Evolutionary conservation across 768 basidiomycete species (phyloP), one percentile per base, ranked within the genome.

Genomic region (Lyophyllum shimeji): DNA sequence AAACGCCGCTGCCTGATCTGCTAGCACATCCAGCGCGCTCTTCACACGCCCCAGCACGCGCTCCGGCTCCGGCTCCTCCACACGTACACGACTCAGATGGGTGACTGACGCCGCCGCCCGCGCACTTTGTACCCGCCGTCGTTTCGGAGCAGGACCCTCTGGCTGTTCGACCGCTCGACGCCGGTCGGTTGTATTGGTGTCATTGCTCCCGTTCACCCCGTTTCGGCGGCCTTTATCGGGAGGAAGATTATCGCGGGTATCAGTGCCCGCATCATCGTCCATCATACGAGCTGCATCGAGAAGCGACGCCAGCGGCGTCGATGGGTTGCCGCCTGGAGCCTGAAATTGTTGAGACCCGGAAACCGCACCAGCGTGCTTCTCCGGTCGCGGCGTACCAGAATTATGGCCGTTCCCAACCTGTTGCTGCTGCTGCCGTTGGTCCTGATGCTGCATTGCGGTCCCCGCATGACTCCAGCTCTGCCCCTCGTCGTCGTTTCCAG

Each of bases 11-110:
- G 89, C 86, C 65, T 89, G 86, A 60, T 89, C 87, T 1, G 88
- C 89, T 31, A 90, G 71, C 7, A 90, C 86, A 62, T 90, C 87
- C 63, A 90, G 71, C 7, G 84, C 88, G 57, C 82, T 82, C 57
- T 69, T 72, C 45, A 77, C 69, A 46, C 75, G 66, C n/a, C 64
- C 66, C 39, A 65, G 20, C 45, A 77, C 69, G 46, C 75, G 66
- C n/a, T 63, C 66, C 39, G 65, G 20, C 17, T 58, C 65, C 31
- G 60, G 50, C 33, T 59, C 55, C 46, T 54, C 47, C 20, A 29
- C 46, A 40, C 55, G 40, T 17, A 31, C 43, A 43, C 25, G 20
- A 31, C 15, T 37, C 27, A 55, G 31, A 29, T 23, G 37, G 55
- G 53, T 50, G 1, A 57, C 55, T 20, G 40, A 44, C 24, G 53